Base-by-base conservation (phyloP, 2,329 filamentous ascomycete genomes). In the Byssoonygena ceratinophila region DNA sequence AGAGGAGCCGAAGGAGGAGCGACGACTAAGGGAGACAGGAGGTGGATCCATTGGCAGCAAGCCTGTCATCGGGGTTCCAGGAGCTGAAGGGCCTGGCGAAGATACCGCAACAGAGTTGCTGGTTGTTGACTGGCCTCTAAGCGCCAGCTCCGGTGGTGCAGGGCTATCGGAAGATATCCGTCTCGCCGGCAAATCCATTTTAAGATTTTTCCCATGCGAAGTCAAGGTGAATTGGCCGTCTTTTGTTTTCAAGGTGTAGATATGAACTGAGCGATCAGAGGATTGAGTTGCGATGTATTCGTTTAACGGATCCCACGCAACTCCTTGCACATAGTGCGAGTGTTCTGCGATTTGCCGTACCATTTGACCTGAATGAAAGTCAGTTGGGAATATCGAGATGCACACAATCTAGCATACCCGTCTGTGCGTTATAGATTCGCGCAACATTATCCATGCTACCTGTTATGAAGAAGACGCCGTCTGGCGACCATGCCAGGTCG, bases 401-500 rank as follows among this genome's bases (percentile, higher is more conserved):
- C 6, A 6, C 29, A n/a, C 34, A 4, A 40, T 59, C 59, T 44
- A 60, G 3, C 77, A 58, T 74, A 90, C 87, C 91, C 62, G 86
- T 92, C 58, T 86, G 84, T 53, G 90, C 87, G 69, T 94, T 96
- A 75, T 96, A 97, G 61, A 98, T 97, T 55, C 91, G 81, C 54
- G 92, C 90, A 66, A 97, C 84, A 67, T 98, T 98, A 73, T 98
- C 92, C 90, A 98, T 97, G 72, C 92, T 97, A 36, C 92, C 92
- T 22, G 94, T 96, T 62, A 98, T 96, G 74, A 98, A 95, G 72
- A 94, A 92, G 36, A 83, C 76, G 36, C 87, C 89, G 68, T 98
- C 92, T n/a, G 94, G 94, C 46, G 92, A 97, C 94, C 92, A 98
- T 47, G 92, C 92, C 53, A 98, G 74, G 69, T 98, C 92, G 71